Conservation (phyloP, 2,329 filamentous ascomycete species). For the Trichoderma hamatum region DNA sequence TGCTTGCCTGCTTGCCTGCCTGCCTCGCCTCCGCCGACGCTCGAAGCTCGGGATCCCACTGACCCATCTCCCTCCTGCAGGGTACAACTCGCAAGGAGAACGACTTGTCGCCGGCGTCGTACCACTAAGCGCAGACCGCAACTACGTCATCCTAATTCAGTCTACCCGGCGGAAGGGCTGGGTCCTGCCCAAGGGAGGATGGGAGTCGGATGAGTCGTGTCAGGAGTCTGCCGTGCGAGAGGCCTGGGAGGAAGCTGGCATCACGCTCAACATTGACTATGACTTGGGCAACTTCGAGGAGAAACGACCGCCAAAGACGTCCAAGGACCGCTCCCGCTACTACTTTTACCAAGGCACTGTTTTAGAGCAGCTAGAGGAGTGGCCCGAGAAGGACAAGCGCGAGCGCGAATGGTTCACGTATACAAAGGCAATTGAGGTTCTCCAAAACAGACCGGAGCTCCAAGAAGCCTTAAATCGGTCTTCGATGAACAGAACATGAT, state of each 20-base stretch:
- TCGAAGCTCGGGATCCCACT: slow-evolving; percentile 31
- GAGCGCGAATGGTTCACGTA: slow-evolving; percentile 89
- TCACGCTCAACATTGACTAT: slow-evolving; percentile 79
- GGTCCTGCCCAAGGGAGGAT: slow-evolving; percentile 97
- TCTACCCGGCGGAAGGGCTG: slow-evolving; percentile 88
- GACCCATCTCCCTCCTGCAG: slow-evolving; percentile 52
- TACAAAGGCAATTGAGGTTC: slow-evolving; percentile 73
- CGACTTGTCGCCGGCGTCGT: slow-evolving; percentile 94
- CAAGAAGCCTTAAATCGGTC: slow-evolving; percentile 84
- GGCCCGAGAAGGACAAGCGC: slow-evolving; percentile 94
- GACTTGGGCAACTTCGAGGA: slow-evolving; percentile 88
- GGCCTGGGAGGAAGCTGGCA: slow-evolving; percentile 97
- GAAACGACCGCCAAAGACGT: slow-evolving; percentile 75
- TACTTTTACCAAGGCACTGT: slow-evolving; percentile 90
- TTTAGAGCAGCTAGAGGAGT: slow-evolving; percentile 78
- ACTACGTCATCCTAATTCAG: slow-evolving; percentile 89
- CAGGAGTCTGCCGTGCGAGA: slow-evolving; percentile 84
- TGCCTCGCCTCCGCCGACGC: slow-evolving; percentile 26
- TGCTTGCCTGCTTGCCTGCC: neutral
- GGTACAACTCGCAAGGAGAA: slow-evolving; percentile 90
- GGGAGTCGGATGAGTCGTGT: slow-evolving; percentile 92
- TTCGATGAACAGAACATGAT: slow-evolving; percentile 57
- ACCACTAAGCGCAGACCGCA: slow-evolving; percentile 82
- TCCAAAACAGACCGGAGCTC: slow-evolving; percentile 81
- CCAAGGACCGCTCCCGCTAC: slow-evolving; percentile 67